Base-by-base conservation (phyloP, 179 eudicot species). In the Patellifolia procumbens region DNA sequence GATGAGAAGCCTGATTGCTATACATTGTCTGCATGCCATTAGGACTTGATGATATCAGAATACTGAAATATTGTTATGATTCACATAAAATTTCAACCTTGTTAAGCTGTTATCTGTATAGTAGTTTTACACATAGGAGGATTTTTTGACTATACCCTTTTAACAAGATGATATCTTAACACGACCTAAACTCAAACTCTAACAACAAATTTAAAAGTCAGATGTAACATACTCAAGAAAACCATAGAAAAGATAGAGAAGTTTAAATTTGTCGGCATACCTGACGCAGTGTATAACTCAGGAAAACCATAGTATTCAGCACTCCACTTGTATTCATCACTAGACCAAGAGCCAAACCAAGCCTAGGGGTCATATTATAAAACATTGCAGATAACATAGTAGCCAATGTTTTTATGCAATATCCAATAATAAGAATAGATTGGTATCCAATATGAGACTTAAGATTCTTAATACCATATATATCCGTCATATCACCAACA, bases 371-470 rank as follows among this genome's bases (percentile, higher is more conserved):
- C 46, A 80, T 28, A 1, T 75, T 69, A 75, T 69, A 80, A 53
- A 45, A 71, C 66, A 53, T 39, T 39, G 75, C 82, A 62, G 39
- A 24, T 6, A 68, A 24, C 56, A 37, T 51, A 8, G 26, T 62
- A 39, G 29, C 68, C 15, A 70, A 10, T 8, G 70, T 61, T 85
- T 90, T 90, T 0, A 89, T 87, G 0, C 76, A 73, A 63, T 84
- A 86, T 32, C 90, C 89, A 22, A 86, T 55, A 29, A 87, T 4
- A 19, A 90, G 79, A 7, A 87, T 81, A 0, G 84, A 37, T 82
- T 90, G 73, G 86, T 86, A 75, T 3, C 32, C 20, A 39, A 64
- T 4, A 62, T 52, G 58, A 62, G 6, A 60, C 26, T 60, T 52
- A 61, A 49, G 22, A 24, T 75, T 42, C 7, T 26, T 46, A 22